Evolutionary conservation across 768 basidiomycete species (phyloP).

Genomic region (Dendrothele bispora): DNA sequence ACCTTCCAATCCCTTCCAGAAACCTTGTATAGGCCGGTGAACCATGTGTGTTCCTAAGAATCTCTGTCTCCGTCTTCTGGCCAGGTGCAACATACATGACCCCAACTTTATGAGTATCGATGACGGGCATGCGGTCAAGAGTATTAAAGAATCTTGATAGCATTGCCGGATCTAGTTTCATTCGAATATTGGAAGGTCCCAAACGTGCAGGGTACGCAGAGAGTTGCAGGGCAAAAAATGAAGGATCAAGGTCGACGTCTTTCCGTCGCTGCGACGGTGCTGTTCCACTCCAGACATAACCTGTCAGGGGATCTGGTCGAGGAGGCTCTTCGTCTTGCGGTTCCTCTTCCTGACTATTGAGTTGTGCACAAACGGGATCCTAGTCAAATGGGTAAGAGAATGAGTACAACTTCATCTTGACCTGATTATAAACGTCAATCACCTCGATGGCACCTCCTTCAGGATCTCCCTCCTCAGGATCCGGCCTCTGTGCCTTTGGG

Average conservation of each 20-base stretch:
- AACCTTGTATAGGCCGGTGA: conserved; percentile 95
- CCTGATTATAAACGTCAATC: too few species aligned
- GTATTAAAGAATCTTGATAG: conserved; percentile 61
- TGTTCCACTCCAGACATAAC: conserved; percentile 85
- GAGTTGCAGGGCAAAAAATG: conserved; percentile 82
- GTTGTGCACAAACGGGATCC: conserved; percentile 19
- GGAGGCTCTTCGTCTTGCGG: conserved; percentile 18
- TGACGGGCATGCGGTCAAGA: conserved; percentile 86
- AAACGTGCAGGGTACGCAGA: conserved; percentile 60
- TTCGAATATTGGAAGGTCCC: conserved; percentile 38
- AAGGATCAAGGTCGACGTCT: conserved; percentile 81
- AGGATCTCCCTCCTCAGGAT: conserved; percentile 14
- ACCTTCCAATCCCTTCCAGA: conserved; percentile 82
- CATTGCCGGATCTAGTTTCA: conserved; percentile 51
- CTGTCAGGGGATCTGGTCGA: conserved; percentile 72
- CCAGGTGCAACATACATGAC: conserved; percentile 95
- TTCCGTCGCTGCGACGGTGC: conserved; percentile 90
- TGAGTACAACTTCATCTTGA: too few species aligned
- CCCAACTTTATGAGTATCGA: conserved; percentile 96
- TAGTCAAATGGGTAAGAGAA: too few species aligned
- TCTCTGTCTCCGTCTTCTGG: conserved; percentile 81
- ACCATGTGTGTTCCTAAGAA: conserved; percentile 87
- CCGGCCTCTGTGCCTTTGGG: conserved; percentile 28
- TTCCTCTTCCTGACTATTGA: conserved; percentile 21
- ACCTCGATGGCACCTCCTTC: conserved; percentile 16